Evolutionary conservation across 2,329 filamentous ascomycete species (phyloP).

Genomic region (Nemania bipapillata): DNA sequence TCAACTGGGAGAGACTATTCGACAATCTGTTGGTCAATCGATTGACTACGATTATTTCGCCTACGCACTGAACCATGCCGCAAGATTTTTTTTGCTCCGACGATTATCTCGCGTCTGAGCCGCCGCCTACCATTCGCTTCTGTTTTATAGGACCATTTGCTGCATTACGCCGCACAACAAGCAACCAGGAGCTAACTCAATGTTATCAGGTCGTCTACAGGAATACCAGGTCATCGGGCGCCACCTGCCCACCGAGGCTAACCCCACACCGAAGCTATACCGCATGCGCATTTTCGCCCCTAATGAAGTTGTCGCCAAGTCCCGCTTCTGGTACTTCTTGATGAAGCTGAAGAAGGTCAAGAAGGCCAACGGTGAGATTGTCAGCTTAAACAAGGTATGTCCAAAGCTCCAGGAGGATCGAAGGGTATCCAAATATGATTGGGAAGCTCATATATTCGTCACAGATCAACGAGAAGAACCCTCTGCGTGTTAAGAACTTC

Average conservation of each 20-base stretch:
- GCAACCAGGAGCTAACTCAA: constrained; percentile 54
- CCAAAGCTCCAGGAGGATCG: not conserved
- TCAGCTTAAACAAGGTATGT: constrained; percentile 93
- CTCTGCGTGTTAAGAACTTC: constrained; percentile 99
- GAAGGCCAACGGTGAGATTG: constrained; percentile 99
- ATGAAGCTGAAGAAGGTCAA: constrained; percentile 99
- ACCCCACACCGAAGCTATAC: constrained; percentile 98
- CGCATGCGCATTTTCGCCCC: constrained; percentile 99
- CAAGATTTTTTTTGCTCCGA: not conserved
- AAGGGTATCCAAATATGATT: not conserved
- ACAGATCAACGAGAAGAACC: constrained; percentile 98
- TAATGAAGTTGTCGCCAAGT: constrained; percentile 98
- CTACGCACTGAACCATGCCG: not conserved
- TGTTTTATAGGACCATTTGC: not conserved
- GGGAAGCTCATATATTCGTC: constrained; percentile 32
- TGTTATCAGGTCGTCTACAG: constrained; percentile 87
- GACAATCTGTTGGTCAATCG: not conserved
- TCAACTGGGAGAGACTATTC: not conserved
- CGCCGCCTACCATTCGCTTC: not conserved
- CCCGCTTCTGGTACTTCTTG: constrained; percentile 99
- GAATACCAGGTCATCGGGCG: constrained; percentile 99
- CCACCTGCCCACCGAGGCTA: constrained; percentile 96
- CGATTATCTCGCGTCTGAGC: not conserved
- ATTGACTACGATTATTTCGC: not conserved
- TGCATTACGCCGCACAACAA: not conserved